phyloP scores from a whole-genome alignment of 2,329 filamentous ascomycete genomes.

The Fusarium nodosum region DNA sequence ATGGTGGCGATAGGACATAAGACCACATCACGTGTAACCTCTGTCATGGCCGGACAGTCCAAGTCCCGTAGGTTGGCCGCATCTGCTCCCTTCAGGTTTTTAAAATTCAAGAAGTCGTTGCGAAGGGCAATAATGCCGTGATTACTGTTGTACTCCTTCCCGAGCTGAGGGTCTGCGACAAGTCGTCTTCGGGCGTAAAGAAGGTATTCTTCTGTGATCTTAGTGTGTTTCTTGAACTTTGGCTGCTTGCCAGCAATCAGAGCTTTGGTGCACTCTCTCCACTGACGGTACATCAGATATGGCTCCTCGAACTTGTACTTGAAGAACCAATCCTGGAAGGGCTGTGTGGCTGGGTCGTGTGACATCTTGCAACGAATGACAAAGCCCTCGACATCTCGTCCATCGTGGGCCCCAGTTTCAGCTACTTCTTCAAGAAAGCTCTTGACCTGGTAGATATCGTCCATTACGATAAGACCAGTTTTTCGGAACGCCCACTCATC shows the following conservation, averaged over 20 bases:
- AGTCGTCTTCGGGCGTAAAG: conserved; percentile 83
- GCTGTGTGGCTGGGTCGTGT: conserved; percentile 61
- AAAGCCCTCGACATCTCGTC: conserved; percentile 95
- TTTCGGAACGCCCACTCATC: conserved; percentile 94
- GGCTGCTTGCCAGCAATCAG: conserved; percentile 82
- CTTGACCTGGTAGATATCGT: conserved; percentile 81
- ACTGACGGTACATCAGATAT: conserved; percentile 98
- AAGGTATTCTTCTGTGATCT: conserved; percentile 93
- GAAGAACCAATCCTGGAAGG: conserved; percentile 97
- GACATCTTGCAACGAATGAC: conserved; percentile 89
- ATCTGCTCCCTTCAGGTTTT: conserved; percentile 88
- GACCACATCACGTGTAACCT: conserved; percentile 77
- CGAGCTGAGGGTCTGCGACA: conserved; percentile 74
- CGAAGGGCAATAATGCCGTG: conserved; percentile 95
- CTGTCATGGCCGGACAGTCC: conserved; percentile 60
- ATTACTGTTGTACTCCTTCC: conserved; percentile 82
- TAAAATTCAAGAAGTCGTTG: conserved; percentile 86
- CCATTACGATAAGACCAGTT: conserved; percentile 81
- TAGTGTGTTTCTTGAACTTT: conserved; percentile 85
- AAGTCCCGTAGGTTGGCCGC: conserved; percentile 81
- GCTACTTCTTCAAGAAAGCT: conserved; percentile 86
- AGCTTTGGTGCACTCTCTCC: conserved; percentile 95
- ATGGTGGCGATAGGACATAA: conserved; percentile 94
- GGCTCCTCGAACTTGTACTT: conserved; percentile 99
- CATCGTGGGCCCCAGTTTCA: conserved; percentile 89